These are phyloP conservation scores for Plasmodium sp. DNA, from an alignment of 169 alveolate genomes.

Conservation along the genomic window DNA sequence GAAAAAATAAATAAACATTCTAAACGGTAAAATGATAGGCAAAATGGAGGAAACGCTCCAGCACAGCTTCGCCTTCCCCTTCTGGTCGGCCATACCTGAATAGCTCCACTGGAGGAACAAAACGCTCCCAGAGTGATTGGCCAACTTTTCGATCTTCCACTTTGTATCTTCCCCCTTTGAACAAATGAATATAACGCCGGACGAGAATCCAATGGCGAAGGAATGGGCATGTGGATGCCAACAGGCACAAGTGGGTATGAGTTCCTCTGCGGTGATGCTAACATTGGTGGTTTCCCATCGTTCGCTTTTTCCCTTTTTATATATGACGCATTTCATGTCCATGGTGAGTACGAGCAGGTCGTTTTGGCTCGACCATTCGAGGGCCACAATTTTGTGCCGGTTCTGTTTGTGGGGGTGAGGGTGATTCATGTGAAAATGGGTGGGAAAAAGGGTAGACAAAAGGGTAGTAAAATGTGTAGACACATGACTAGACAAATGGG, in stretches of 20 bases:
- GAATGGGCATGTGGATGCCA: constrained; percentile 67
- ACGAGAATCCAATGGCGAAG: constrained; percentile 59
- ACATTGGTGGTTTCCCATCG: constrained; percentile 40
- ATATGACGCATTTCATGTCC: constrained; percentile 63
- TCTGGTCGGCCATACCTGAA: constrained; percentile 24
- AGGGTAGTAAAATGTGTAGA: background rate
- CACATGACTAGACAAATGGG: background rate
- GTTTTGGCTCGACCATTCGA: constrained; percentile 59
- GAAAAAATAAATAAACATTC: background rate
- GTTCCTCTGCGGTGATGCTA: constrained; percentile 41
- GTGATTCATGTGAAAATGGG: background rate
- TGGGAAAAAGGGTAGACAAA: background rate
- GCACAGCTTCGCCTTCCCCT: background rate
- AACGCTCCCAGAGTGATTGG: constrained; percentile 49
- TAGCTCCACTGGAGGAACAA: constrained; percentile 43
- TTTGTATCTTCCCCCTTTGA: constrained; percentile 28
- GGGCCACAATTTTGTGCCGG: constrained; percentile 38
- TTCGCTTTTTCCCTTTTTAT: constrained; percentile 18
- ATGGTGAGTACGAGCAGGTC: constrained; percentile 57
- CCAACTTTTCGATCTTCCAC: constrained; percentile 38
- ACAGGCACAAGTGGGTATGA: constrained; percentile 52
- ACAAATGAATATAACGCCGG: constrained; percentile 68
- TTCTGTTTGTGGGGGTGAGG: constrained; percentile 1
- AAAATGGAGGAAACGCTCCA: background rate
- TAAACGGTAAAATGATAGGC: background rate